Percentiles rank a stretch among this genome's conserved stretches.
phyloP scores from a whole-genome alignment of 2,329 filamentous ascomycete species.

The Parasarocladium wereldwijsianum region DNA sequence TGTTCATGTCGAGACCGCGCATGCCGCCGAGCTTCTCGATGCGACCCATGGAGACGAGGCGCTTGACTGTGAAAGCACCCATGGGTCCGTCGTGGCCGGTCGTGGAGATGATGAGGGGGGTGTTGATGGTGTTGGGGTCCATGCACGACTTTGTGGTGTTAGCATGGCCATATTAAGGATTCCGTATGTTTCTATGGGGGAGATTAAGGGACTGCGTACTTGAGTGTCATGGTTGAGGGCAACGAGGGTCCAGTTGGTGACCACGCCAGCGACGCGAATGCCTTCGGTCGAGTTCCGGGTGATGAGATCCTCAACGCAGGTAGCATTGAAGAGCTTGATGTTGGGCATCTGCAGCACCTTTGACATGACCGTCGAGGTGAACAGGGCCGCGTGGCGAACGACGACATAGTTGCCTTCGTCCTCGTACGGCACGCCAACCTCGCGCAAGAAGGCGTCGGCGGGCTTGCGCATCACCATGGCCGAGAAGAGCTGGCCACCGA shows the following conservation, averaged over 20 bases:
- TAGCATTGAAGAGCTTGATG: slow-evolving; percentile 94
- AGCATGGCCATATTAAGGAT: no score
- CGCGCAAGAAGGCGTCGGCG: slow-evolving; percentile 68
- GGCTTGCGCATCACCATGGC: slow-evolving; percentile 95
- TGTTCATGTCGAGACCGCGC: slow-evolving; percentile 86
- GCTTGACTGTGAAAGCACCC: slow-evolving; percentile 82
- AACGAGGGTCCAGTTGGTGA: slow-evolving; percentile 93
- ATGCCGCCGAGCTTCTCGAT: slow-evolving; percentile 79
- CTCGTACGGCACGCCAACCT: slow-evolving; percentile 73
- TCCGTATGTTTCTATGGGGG: no score
- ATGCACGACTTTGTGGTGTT: no score
- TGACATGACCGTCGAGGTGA: slow-evolving; percentile 76
- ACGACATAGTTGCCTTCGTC: slow-evolving; percentile 82
- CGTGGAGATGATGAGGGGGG: slow-evolving; percentile 74
- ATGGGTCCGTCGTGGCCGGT: slow-evolving; percentile 87
- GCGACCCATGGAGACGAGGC: slow-evolving; percentile 75
- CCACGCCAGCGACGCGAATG: slow-evolving; percentile 71
- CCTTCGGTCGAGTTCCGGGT: slow-evolving; percentile 48
- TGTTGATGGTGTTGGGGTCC: slow-evolving; percentile 96
- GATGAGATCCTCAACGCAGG: slow-evolving; percentile 82
- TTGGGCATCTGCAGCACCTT: slow-evolving; percentile 77
- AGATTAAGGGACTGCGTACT: no score
- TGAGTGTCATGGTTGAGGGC: slow-evolving; percentile 79
- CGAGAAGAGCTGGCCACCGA: slow-evolving; percentile 86
- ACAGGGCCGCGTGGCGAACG: slow-evolving; percentile 85